Conservation (phyloP, 768 basidiomycete genomes). For the Daedalea quercina region DNA sequence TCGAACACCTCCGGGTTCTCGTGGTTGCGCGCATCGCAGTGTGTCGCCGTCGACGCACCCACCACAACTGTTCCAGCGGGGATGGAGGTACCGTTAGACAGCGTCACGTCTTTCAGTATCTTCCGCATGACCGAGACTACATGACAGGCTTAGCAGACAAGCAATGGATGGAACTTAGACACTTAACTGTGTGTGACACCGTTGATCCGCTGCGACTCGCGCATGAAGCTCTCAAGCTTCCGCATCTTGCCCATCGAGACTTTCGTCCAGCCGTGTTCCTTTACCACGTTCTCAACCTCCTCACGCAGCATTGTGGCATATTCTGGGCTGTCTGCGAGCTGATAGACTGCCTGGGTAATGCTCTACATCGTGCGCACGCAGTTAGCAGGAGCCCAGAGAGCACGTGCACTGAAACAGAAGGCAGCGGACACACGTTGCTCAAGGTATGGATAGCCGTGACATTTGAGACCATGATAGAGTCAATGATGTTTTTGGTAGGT, state of each 20-base stretch:
- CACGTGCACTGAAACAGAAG: too few species aligned
- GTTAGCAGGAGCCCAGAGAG: neutral
- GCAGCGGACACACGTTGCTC: conserved; percentile 3
- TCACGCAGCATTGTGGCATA: conserved; percentile 31
- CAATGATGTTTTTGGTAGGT: conserved; percentile 13
- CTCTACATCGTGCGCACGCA: conserved; percentile 15
- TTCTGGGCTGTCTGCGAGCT: conserved; percentile 30
- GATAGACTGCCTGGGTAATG: conserved; percentile 28
- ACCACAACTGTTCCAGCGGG: conserved; percentile 18
- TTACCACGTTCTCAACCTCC: conserved; percentile 34
- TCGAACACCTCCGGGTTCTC: conserved; percentile 27
- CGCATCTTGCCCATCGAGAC: conserved; percentile 34
- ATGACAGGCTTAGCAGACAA: neutral
- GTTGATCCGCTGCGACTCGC: conserved; percentile 31
- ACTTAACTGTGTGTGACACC: conserved; percentile 23
- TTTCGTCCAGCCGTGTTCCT: conserved; percentile 22
- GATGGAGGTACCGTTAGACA: conserved; percentile 28
- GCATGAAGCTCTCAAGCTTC: conserved; percentile 40
- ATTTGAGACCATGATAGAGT: conserved; percentile 22
- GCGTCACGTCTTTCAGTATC: conserved; percentile 24
- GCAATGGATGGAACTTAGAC: neutral
- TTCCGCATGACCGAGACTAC: conserved; percentile 23
- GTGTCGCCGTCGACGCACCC: conserved; percentile 11
- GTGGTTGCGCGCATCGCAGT: conserved; percentile 19
- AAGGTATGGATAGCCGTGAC: conserved; percentile 19